Evolutionary conservation across 305 asterid genomes (phyloP).

Genomic region (Rubia peregrina): DNA sequence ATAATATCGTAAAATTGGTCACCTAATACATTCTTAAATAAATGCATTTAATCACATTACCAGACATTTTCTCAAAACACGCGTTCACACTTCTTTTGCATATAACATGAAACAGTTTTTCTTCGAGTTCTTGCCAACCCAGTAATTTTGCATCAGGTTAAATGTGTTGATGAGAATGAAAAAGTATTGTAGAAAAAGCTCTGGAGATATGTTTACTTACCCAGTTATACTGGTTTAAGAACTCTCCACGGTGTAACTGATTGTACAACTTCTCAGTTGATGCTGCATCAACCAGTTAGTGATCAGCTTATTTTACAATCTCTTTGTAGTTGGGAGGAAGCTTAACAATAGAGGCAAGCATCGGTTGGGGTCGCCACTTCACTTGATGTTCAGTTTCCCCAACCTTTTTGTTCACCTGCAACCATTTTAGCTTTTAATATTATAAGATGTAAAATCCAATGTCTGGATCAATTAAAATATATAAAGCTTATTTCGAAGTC

Average conservation of each 20-base stretch:
- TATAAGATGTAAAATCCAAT: too few relatives aligned
- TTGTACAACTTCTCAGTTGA: slow-evolving; percentile 39
- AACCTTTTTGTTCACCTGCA: too few relatives aligned
- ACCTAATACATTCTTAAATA: too few relatives aligned
- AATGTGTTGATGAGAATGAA: slow-evolving; percentile 1
- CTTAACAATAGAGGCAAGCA: slow-evolving; percentile 11
- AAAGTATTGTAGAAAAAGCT: background rate
- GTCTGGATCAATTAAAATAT: too few relatives aligned
- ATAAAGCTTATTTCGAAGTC: too few relatives aligned
- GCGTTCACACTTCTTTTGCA: slow-evolving; percentile 21
- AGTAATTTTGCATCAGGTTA: slow-evolving; percentile 48
- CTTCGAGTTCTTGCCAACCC: slow-evolving; percentile 48
- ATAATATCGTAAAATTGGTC: too few relatives aligned
- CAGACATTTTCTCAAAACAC: too few relatives aligned
- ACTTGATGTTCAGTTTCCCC: slow-evolving; percentile 22
- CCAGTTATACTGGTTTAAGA: slow-evolving; percentile 58
- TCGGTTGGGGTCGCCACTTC: slow-evolving; percentile 13
- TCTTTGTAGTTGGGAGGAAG: slow-evolving; percentile 55
- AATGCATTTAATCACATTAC: too few relatives aligned
- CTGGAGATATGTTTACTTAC: slow-evolving; percentile 29
- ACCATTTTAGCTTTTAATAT: too few relatives aligned
- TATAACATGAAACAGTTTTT: slow-evolving; percentile 57
- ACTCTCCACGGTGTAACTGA: slow-evolving; percentile 53
- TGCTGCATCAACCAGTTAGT: slow-evolving; percentile 36
- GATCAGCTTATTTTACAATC: slow-evolving; percentile 52